Base-by-base conservation (phyloP, 495 filamentous ascomycete species). In the Penicillium lagena region DNA sequence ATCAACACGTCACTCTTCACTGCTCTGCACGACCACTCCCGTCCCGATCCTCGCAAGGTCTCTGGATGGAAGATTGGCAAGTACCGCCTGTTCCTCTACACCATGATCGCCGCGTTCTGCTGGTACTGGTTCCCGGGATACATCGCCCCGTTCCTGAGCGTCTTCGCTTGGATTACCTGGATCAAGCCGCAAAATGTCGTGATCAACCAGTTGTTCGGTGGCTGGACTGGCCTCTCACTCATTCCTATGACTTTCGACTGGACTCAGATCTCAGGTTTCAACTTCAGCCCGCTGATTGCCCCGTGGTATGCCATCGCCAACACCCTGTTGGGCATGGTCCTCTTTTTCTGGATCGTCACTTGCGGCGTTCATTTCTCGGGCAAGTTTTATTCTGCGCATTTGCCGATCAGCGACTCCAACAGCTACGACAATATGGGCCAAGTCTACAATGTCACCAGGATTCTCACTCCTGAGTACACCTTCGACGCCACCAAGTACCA, bases 211-310 rank as follows among this genome's bases (percentile, higher is more conserved):
- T 63, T 82, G 2, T 82, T 82, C 40, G 81, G 81, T 28, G 79
- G 79, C 2, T 77, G 58, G 48, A 77, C 76, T 5, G 81, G 81
- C 0, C 56, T 85, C 11, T 81, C 78, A 1, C 55, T 85, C 14
- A 66, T 83, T 10, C 80, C 80, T 0, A 73, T 85, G 29, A 81
- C 79, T 0, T 81, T 83, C 46, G 83, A 87, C 65, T 87, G 84
- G 84, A 79, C 77, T 5, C 77, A 81, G 40, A 67, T 87, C 45
- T 75, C 79, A 1, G 80, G 75, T 8, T 89, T 82, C 59, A 75
- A 80, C 44, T 71, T 71, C 41, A 82, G 79, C 28, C 84, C 84
- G 3, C 67, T 89, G 31, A 82, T 87, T 41, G 71, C 83, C 7
- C 82, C 83, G 2, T 84, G 82, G 68, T 78, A 86, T 54, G 79